Evolutionary conservation across 2,329 filamentous ascomycete species (phyloP).

Genomic region (Phyllosticta capitalensis): DNA sequence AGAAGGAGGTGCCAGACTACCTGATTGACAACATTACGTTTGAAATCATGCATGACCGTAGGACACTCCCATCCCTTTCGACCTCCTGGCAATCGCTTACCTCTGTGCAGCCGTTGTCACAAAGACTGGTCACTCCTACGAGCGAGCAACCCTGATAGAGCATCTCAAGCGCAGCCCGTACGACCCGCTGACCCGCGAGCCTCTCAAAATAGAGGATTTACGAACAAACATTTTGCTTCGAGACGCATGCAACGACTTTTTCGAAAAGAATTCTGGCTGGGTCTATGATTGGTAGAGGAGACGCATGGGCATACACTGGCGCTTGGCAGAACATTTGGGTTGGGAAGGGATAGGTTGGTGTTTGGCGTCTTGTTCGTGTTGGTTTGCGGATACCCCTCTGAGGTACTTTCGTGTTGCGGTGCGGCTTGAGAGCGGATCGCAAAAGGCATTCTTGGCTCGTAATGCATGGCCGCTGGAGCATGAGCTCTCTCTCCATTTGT

Average conservation of each 20-base stretch:
- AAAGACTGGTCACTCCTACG: slow-evolving; percentile 83
- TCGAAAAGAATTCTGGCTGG: slow-evolving; percentile 74
- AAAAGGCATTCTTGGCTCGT: not conserved
- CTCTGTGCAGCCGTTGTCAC: slow-evolving; percentile 45
- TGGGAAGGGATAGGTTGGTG: not conserved
- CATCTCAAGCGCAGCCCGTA: slow-evolving; percentile 66
- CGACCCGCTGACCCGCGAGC: slow-evolving; percentile 77
- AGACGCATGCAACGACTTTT: slow-evolving; percentile 74
- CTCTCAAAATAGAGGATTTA: slow-evolving; percentile 58
- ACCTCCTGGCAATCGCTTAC: slow-evolving; percentile 7
- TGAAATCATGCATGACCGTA: slow-evolving; percentile 60
- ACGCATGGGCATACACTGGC: no score
- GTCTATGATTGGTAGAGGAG: slow-evolving; percentile 68
- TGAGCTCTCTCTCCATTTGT: no score
- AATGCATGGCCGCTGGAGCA: not conserved
- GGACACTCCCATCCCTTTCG: slow-evolving; percentile 13
- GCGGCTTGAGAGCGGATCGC: no score
- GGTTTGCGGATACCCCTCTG: not conserved
- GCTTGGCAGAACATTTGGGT: not conserved
- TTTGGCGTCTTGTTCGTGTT: not conserved
- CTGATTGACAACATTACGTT: slow-evolving; percentile 69
- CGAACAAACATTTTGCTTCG: slow-evolving; percentile 74
- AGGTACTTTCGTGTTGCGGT: not conserved
- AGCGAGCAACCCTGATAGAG: slow-evolving; percentile 74
- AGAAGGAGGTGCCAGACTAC: slow-evolving; percentile 60